Evolutionary conservation across 2,329 filamentous ascomycete species (phyloP).

Genomic region (Rasamsonia emersonii): DNA sequence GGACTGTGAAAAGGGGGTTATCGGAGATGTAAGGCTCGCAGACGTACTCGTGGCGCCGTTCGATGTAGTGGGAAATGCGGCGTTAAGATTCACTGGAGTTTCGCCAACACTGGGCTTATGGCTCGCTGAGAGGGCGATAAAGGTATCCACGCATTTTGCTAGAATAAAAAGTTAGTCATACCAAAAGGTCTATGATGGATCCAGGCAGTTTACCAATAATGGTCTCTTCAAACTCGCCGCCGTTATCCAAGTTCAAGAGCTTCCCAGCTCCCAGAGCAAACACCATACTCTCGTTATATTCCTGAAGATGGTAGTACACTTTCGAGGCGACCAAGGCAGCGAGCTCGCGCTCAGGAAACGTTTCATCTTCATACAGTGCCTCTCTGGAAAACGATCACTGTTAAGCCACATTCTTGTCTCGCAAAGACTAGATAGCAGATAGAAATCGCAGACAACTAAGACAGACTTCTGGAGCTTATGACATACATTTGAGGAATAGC

Average conservation of each 20-base stretch:
- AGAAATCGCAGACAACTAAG: too few species aligned
- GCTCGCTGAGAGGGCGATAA: constrained; percentile 70
- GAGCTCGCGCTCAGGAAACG: constrained; percentile 86
- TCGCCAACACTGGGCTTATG: constrained; percentile 44
- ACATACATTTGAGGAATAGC: constrained; percentile 87
- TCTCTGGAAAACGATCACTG: constrained; percentile 53
- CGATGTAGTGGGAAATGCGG: constrained; percentile 62
- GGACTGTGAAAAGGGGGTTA: constrained; percentile 90
- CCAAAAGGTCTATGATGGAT: neutral
- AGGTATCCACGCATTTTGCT: constrained; percentile 95
- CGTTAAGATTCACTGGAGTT: constrained; percentile 61
- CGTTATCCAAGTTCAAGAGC: constrained; percentile 83
- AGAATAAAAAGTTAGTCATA: constrained; percentile 7
- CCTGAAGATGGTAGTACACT: constrained; percentile 97
- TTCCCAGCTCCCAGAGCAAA: constrained; percentile 93
- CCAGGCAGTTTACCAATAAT: constrained; percentile 61
- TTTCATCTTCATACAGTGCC: constrained; percentile 92
- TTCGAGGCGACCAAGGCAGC: constrained; percentile 92
- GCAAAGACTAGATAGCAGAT: too few species aligned
- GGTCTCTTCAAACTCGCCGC: constrained; percentile 95
- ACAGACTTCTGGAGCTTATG: neutral
- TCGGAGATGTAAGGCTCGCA: constrained; percentile 68
- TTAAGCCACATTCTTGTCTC: constrained; percentile 9
- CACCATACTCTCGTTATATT: constrained; percentile 98
- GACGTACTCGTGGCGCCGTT: constrained; percentile 59